Conservation (phyloP, 148 eudicot genomes). For the Diospyros kaki region DNA sequence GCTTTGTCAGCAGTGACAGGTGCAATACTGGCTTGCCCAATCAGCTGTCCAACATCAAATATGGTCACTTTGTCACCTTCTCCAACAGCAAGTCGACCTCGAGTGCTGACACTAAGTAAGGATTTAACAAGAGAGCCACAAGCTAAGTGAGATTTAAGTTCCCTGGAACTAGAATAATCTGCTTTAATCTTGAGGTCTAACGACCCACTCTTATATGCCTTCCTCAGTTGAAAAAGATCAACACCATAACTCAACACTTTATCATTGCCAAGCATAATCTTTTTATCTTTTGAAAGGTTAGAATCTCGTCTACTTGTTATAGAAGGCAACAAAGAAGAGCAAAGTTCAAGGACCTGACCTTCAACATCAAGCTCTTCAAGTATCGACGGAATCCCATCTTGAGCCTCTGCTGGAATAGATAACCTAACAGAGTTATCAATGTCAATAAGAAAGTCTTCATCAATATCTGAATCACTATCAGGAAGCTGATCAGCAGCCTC, state of each 20-base stretch:
- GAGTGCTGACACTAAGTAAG: slow-evolving; percentile 81
- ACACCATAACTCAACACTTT: slow-evolving; percentile 55
- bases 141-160: slow-evolving; percentile 78
- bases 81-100: slow-evolving; percentile 98
- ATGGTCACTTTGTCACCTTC: slow-evolving; percentile 99
- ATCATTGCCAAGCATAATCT: slow-evolving; percentile 53
- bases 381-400: slow-evolving; percentile 57
- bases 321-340: slow-evolving; percentile 69
- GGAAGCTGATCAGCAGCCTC: slow-evolving; percentile 89
- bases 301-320: slow-evolving; percentile 69
- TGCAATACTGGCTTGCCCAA: slow-evolving; percentile 94
- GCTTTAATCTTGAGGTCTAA: slow-evolving; percentile 93
- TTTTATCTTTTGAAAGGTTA: slow-evolving; percentile 61
- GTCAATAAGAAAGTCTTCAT: slow-evolving; percentile 65
- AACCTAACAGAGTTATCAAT: slow-evolving; percentile 61
- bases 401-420: slow-evolving; percentile 66
- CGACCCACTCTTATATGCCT: slow-evolving; percentile 97
- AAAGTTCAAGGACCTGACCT: slow-evolving; percentile 67
- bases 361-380: slow-evolving; percentile 83
- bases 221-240: slow-evolving; percentile 88
- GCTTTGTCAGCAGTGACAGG: slow-evolving; percentile 98
- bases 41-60: slow-evolving; percentile 97
- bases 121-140: slow-evolving; percentile 96
- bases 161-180: slow-evolving; percentile 95
- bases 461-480: slow-evolving; percentile 94